A percentile compares a stretch with the other conserved stretches of the same genome.
phyloP scores from a whole-genome alignment of 441 rosid species.

The Croton setiger region DNA sequence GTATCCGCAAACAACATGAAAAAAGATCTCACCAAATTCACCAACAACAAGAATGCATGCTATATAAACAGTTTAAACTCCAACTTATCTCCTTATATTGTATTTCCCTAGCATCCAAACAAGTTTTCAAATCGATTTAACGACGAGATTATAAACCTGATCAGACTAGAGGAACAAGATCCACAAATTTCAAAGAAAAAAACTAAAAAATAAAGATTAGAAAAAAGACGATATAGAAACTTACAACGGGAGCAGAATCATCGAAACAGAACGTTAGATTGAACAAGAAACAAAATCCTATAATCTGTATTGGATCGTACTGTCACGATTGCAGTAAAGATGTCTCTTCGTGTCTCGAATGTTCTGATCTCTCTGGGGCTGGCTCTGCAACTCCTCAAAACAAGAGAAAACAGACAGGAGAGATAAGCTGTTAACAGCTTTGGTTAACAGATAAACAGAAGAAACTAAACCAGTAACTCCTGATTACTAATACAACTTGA shows the following conservation, averaged over 20 bases:
- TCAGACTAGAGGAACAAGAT: neutral
- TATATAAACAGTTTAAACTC: neutral
- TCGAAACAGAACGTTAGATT: neutral
- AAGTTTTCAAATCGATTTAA: neutral
- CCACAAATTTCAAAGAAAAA: too few species aligned
- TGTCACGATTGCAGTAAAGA: neutral
- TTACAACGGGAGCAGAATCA: neutral
- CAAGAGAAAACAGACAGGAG: neutral
- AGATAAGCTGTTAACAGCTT: too few species aligned
- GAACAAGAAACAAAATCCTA: neutral
- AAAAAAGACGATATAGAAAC: neutral
- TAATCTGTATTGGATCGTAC: neutral
- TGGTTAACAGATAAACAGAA: too few species aligned
- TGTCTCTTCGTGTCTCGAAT: neutral
- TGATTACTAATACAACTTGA: too few species aligned
- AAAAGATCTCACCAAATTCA: too few species aligned
- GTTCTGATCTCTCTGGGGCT: neutral
- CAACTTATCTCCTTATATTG: neutral
- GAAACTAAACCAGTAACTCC: too few species aligned
- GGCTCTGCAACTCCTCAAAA: neutral
- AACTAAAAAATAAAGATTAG: neutral
- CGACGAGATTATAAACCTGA: neutral
- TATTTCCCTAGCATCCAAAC: neutral
- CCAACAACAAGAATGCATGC: neutral
- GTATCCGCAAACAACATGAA: too few species aligned